Base-by-base conservation (phyloP, 345 rosid genomes). In the Eucalyptus erythrocorys region DNA sequence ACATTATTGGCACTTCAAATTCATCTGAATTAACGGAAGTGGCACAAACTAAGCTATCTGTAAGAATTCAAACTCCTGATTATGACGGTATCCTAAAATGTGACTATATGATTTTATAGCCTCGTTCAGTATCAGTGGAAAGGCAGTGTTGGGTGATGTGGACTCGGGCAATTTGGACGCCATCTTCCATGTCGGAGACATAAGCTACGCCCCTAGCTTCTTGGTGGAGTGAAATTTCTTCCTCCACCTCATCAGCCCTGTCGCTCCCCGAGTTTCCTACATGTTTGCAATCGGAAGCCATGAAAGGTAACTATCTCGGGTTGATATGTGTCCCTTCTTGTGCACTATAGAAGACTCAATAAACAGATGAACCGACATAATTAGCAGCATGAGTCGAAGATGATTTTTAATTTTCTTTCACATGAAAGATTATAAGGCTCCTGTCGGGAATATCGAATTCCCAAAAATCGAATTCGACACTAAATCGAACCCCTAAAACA, bases 261-360 rank as follows among this genome's bases (percentile, higher is more conserved):
- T 94, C 87, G 97, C 97, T 45, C 94, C 96, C n/a, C 90, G 81
- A 88, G 93, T 95, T 87, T 81, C 96, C 87, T 94, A 95, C 95
- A 93, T 94, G 97, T 93, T 96, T 10, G 96, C 96, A 5, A 95
- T 94, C 2, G 96, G 96, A 59, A 95, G 94, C 89, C 96, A 95
- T 34, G 97, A 95, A 87, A 93, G 97, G 96, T 92, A 64, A 53
- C 42, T 27, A 32, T 16, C 53, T 15, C 40, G 2, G 53, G 19
- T 37, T 34, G 17, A 13, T 13, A 24, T 30, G 19, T 5, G 5
- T 57, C 10, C 19, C 32, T 82, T 61, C 53, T 14, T 13, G 71
- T 1, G 19, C 71, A 11, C 15, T 27, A 59, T 27, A 59, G 16
- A 27, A 59, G 32, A 59, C 68, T 27, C 68, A 64, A 13, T 64